Conservation (phyloP, 345 rosid genomes). For the Diplotaxis tenuifolia region DNA sequence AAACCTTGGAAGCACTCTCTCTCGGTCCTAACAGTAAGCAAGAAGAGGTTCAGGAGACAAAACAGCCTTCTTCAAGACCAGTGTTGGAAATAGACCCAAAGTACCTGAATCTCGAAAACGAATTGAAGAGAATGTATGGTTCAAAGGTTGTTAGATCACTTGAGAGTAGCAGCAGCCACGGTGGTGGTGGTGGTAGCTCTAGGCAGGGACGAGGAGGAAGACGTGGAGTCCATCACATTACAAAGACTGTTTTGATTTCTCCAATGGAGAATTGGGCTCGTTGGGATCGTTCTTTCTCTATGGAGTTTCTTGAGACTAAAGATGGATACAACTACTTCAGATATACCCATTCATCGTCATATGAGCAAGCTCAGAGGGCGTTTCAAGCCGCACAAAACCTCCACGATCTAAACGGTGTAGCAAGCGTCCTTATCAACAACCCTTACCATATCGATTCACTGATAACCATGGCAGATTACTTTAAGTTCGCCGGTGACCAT, state of each 20-base stretch:
- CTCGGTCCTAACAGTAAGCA: slow-evolving; percentile 39
- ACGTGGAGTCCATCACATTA: slow-evolving; percentile 62
- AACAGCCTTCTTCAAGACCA: slow-evolving; percentile 27
- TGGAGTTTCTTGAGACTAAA: slow-evolving; percentile 77
- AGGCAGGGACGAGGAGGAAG: slow-evolving; percentile 71
- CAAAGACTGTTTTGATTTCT: slow-evolving; percentile 65
- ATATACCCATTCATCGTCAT: slow-evolving; percentile 50
- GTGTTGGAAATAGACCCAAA: slow-evolving; percentile 67
- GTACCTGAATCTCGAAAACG: slow-evolving; percentile 72
- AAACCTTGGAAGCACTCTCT: slow-evolving; percentile 45
- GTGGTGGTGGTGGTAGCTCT: slow-evolving; percentile 48
- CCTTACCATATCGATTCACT: slow-evolving; percentile 94
- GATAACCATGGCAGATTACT: slow-evolving; percentile 86
- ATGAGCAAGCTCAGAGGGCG: slow-evolving; percentile 66
- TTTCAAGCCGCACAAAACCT: slow-evolving; percentile 83
- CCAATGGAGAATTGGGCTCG: slow-evolving; percentile 86
- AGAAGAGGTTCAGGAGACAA: slow-evolving; percentile 36
- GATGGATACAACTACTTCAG: slow-evolving; percentile 65
- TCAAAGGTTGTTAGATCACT: slow-evolving; percentile 79
- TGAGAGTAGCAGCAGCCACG: slow-evolving; percentile 59
- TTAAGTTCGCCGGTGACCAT: slow-evolving; percentile 76
- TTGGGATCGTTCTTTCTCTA: slow-evolving; percentile 85
- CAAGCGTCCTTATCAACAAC: slow-evolving; percentile 57
- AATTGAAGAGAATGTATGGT: slow-evolving; percentile 76
- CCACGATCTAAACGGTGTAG: slow-evolving; percentile 81